phyloP scores from a whole-genome alignment of 805 yeast species.

The Wickerhamiella hasegawae region DNA sequence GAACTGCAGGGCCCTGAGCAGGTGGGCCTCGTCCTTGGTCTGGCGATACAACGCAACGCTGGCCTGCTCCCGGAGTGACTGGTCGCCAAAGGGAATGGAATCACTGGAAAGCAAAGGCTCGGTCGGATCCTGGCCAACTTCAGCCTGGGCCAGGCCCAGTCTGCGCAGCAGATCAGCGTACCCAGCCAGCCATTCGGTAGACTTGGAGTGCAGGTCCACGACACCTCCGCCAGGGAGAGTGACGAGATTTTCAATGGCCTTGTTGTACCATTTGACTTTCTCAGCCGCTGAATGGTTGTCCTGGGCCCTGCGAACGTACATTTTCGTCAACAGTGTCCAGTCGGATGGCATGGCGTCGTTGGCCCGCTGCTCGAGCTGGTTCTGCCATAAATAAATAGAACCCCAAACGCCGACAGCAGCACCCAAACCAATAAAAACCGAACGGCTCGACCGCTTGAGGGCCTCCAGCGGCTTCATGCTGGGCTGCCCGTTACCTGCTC shows the following conservation, averaged over 20 bases:
- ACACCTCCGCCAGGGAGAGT: constrained; percentile 5
- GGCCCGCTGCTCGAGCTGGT: constrained; percentile 7
- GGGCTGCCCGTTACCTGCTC: not conserved
- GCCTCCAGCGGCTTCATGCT: not conserved
- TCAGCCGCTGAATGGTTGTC: constrained; percentile 2
- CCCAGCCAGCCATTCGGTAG: constrained; percentile 20
- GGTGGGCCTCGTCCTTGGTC: constrained; percentile 1
- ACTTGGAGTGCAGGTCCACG: constrained; percentile 14
- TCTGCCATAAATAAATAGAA: constrained; percentile 6
- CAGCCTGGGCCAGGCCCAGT: constrained; percentile 16
- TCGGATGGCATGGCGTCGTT: constrained; percentile 6
- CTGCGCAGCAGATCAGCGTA: constrained; percentile 20
- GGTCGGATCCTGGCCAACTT: constrained; percentile 10
- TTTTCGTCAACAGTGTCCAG: constrained; percentile 12
- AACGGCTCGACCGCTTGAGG: constrained; percentile 5
- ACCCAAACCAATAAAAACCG: constrained; percentile 11
- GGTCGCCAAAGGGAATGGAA: constrained; percentile 17
- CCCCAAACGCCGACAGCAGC: constrained; percentile 11
- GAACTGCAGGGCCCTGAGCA: constrained; percentile 7
- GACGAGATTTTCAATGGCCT: constrained; percentile 14
- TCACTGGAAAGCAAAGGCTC: constrained; percentile 17
- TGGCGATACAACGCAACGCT: constrained; percentile 12
- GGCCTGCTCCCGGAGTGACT: constrained; percentile 13
- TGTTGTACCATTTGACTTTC: constrained; percentile 9
- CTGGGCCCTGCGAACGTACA: constrained; percentile 9